Evolutionary conservation across 176 grass and related monocot species (phyloP), one percentile per base, ranked within the genome.

Genomic region (Canna indica): DNA sequence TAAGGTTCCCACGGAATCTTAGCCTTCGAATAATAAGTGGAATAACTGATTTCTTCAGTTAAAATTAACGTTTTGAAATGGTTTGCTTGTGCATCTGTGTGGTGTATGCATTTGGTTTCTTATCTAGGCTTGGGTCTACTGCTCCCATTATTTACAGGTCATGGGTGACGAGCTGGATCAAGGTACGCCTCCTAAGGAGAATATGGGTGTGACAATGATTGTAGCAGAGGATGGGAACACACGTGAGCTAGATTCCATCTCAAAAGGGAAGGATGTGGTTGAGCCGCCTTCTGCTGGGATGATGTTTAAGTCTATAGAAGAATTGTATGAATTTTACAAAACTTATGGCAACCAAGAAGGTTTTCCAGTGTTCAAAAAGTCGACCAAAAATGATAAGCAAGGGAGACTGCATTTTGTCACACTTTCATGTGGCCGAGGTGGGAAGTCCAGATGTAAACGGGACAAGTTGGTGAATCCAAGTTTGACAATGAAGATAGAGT

Each of bases 311-410:
- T 66, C 34, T 38, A 66, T 66, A 22, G 63, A 66, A 9, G 63
- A 66, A 39, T 66, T 66, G 63, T 66, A 66, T 1, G 63, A 66
- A 38, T 66, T 25, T 18, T 66, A 66, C 35, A 66, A 66, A 66
- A 39, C 63, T 39, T 66, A 41, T 38, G 63, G 63, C 63, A 66
- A 66, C 35, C 63, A 66, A 66, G 63, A 66, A 66, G 63, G 63
- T 39, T 66, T 66, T 66, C 63, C 63, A 9, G 63, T 66, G 33
- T 66, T 66, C 63, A 66, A 66, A 38, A 66, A 66, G 20, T 66
- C 63, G 7, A 66, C 63, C 18, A 66, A 66, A 38, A 66, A 66
- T 9, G 63, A 66, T 38, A 66, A 66, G 22, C 63, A 66, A 38
- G 63, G 63, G 34, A 36, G 63, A 22, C 35, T 66, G 34, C 63